These are phyloP conservation scores for Solanum virginianum DNA, from an alignment of 257 asterid species.

Conservation along the genomic window DNA sequence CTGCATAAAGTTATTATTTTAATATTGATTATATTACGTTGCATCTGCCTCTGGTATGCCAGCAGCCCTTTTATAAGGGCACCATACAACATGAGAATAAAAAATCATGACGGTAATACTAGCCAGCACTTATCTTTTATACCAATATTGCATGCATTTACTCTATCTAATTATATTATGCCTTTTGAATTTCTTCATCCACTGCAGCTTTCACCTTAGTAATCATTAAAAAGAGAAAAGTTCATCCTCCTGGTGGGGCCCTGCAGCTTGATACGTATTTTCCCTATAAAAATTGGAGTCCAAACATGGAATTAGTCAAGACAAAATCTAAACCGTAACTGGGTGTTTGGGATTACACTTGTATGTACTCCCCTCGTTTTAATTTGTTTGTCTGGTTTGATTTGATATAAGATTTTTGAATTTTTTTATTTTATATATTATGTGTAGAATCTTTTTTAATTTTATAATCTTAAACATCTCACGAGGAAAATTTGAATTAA, in stretches of 20 bases:
- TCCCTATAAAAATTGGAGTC: background rate
- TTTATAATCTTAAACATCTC: too few species aligned
- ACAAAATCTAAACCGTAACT: background rate
- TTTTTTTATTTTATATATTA: too few species aligned
- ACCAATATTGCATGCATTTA: background rate
- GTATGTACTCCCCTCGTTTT: background rate
- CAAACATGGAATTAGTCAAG: background rate
- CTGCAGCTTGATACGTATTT: background rate
- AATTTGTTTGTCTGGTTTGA: background rate
- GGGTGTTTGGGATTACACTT: background rate
- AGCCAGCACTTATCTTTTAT: background rate
- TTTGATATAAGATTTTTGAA: too few species aligned
- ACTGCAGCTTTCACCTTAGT: background rate
- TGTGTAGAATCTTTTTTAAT: too few species aligned
- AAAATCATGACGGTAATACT: background rate
- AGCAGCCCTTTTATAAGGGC: background rate
- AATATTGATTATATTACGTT: background rate
- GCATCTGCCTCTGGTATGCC: background rate
- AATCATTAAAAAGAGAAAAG: background rate
- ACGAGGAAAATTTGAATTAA: too few species aligned
- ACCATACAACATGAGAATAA: background rate
- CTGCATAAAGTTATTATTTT: background rate
- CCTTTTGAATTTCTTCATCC: background rate
- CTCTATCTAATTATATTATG: background rate
- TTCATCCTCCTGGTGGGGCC: background rate